Evolutionary conservation across 2,329 filamentous ascomycete species (phyloP).

Genomic region (Xylaria arbuscula): DNA sequence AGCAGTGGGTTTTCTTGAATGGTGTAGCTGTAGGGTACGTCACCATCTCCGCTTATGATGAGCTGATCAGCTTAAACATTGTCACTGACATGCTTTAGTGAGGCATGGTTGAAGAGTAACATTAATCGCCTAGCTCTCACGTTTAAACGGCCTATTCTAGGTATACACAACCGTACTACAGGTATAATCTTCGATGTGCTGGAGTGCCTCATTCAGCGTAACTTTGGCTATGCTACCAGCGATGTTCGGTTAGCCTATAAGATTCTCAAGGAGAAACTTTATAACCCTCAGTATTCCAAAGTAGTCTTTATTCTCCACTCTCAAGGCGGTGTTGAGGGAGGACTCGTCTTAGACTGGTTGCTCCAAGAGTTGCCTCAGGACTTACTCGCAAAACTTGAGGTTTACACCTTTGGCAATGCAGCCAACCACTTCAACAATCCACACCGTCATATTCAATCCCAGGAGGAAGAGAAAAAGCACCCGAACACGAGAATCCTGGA

Average conservation of each 20-base stretch:
- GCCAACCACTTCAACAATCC: constrained; percentile 88
- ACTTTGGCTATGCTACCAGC: constrained; percentile 75
- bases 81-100: constrained; percentile 50
- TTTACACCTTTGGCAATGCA: constrained; percentile 82
- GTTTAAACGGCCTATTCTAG: constrained; percentile 76
- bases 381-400: constrained; percentile 74
- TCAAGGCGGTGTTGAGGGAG: constrained; percentile 80
- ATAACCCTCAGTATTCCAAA: constrained; percentile 71
- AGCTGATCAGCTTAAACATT: constrained; percentile 16
- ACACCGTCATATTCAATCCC: constrained; percentile 61
- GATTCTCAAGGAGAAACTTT: constrained; percentile 71
- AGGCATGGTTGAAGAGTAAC: constrained; percentile 76
- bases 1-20: constrained; percentile 85
- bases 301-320: constrained; percentile 81
- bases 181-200: constrained; percentile 81
- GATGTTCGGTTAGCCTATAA: constrained; percentile 73
- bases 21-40: constrained; percentile 73
- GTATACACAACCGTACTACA: constrained; percentile 79
- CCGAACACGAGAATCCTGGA: constrained; percentile 50
- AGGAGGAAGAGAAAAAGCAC: constrained; percentile 53
- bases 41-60: background rate
- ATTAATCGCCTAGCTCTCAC: constrained; percentile 77
- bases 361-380: constrained; percentile 76
- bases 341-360: constrained; percentile 80
- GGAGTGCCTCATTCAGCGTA: constrained; percentile 81